Percentiles rank a stretch among this genome's conserved stretches.
These are phyloP conservation scores for Aspergillus niger DNA, from an alignment of 2,329 filamentous ascomycete species.

Conservation along the genomic window DNA sequence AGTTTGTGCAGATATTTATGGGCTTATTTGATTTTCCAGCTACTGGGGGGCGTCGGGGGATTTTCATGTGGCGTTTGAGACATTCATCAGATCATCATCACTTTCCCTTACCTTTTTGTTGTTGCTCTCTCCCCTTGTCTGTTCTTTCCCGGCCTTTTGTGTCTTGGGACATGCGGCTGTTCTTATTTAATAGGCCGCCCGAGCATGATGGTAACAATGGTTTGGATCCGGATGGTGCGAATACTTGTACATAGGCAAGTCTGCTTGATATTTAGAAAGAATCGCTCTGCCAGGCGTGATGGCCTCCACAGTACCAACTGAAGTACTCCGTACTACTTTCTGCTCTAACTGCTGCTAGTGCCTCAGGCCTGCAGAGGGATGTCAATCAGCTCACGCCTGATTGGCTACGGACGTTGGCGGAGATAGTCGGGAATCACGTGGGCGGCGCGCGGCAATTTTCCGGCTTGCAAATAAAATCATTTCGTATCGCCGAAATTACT, in stretches of 20 bases:
- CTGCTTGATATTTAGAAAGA: neutral
- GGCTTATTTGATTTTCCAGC: neutral
- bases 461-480: constrained; percentile 6
- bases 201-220: neutral
- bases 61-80: neutral
- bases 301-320: neutral
- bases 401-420: constrained; percentile 2
- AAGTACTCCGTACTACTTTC: neutral
- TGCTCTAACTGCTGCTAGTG: neutral
- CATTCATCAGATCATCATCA: neutral
- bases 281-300: neutral
- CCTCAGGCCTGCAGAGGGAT: neutral
- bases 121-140: neutral
- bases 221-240: constrained; percentile 6
- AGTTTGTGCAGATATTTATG: neutral
- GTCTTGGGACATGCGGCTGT: neutral
- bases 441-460: constrained; percentile 6
- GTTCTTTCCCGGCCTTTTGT: neutral
- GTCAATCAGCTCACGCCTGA: neutral
- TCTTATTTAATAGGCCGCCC: neutral
- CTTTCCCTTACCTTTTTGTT: neutral
- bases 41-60: neutral
- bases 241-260: neutral
- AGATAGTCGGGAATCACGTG: constrained; percentile 5
- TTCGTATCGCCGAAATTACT: constrained; percentile 5